phyloP scores from a whole-genome alignment of 2,329 filamentous ascomycete genomes.

The Colletotrichum higginsianum region DNA sequence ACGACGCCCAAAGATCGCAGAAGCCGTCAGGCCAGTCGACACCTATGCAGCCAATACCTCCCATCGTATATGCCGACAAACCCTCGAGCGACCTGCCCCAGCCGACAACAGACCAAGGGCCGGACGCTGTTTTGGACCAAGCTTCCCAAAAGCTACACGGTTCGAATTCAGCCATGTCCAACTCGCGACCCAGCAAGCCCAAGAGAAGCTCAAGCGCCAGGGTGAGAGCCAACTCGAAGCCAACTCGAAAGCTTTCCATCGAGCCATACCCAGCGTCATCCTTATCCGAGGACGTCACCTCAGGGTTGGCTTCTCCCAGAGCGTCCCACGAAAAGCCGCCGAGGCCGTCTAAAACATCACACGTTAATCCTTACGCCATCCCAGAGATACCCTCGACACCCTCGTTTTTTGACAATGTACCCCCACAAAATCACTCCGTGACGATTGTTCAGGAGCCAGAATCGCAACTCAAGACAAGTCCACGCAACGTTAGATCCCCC shows the following conservation, averaged over 20 bases:
- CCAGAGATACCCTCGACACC: conserved; percentile 55
- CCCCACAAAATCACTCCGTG: conserved; percentile 44
- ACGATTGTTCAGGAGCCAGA: conserved; percentile 37
- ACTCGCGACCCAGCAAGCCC: conserved; percentile 24
- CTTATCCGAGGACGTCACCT: conserved; percentile 49
- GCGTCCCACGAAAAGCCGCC: conserved; percentile 55
- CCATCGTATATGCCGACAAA: conserved; percentile 41
- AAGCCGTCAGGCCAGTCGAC: conserved; percentile 37
- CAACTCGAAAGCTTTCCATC: conserved; percentile 48
- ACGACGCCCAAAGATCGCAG: conserved; percentile 25
- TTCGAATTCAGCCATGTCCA: conserved; percentile 22
- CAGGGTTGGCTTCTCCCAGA: conserved; percentile 50
- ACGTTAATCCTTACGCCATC: conserved; percentile 48
- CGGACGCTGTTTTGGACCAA: conserved; percentile 15
- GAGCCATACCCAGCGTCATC: conserved; percentile 50
- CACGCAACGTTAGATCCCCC: not conserved
- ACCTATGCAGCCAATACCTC: conserved; percentile 27
- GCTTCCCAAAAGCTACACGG: conserved; percentile 35
- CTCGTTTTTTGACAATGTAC: conserved; percentile 57
- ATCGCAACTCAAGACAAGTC: conserved; percentile 10
- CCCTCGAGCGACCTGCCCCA: conserved; percentile 41
- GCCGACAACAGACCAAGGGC: conserved; percentile 21
- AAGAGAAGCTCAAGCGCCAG: conserved; percentile 45
- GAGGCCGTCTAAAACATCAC: conserved; percentile 49
- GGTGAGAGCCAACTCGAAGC: conserved; percentile 48